Evolutionary conservation across 2,329 filamentous ascomycete genomes (phyloP).

Genomic region (Monilinia vaccinii-corymbosi): DNA sequence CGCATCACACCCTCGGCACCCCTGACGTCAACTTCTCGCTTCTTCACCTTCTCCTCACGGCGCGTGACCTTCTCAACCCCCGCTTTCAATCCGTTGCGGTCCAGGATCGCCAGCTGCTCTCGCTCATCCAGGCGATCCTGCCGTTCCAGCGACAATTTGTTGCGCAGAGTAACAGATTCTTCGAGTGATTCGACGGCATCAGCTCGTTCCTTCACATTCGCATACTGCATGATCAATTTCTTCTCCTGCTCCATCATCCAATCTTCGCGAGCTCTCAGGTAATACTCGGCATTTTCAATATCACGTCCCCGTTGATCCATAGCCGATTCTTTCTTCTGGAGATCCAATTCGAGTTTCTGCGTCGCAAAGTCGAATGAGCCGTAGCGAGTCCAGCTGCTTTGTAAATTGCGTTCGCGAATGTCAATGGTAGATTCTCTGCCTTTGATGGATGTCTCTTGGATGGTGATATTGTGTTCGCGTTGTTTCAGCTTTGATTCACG

Average conservation of each 20-base stretch:
- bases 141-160: not conserved
- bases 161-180: not conserved
- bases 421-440: not conserved
- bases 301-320: not conserved
- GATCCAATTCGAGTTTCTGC: not conserved
- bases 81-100: not conserved
- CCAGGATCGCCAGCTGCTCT: not conserved
- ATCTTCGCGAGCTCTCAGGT: too few species aligned
- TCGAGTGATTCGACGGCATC: not conserved
- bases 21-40: too few species aligned
- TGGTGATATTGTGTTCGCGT: not conserved
- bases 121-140: not conserved
- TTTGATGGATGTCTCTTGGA: not conserved
- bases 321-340: not conserved
- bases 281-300: not conserved
- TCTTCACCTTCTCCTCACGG: not conserved
- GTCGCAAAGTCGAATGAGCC: not conserved
- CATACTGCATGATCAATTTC: not conserved
- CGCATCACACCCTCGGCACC: not conserved
- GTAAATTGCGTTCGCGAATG: not conserved
- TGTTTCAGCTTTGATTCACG: not conserved
- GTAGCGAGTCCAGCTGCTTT: not conserved
- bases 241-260: not conserved
- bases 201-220: not conserved
- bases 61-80: too few species aligned